Conservation (phyloP, 2,329 filamentous ascomycete genomes). For the Elsinoe perseae region DNA sequence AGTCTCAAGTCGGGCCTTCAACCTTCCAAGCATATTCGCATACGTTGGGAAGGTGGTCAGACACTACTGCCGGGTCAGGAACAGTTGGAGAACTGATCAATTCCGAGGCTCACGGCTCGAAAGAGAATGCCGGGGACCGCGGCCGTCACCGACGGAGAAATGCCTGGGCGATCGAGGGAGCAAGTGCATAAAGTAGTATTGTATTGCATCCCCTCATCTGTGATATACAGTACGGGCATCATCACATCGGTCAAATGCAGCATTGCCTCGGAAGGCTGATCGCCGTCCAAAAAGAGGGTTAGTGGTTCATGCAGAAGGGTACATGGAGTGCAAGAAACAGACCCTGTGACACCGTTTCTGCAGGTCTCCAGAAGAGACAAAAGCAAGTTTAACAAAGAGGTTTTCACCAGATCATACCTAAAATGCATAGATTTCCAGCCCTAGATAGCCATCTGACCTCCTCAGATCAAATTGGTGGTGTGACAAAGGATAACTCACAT, state of each 20-base stretch:
- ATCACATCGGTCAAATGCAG: not conserved
- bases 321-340: not conserved
- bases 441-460: not conserved
- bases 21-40: not conserved
- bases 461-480: not conserved
- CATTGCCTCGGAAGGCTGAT: not conserved
- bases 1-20: not conserved
- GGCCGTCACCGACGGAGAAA: constrained; percentile 3
- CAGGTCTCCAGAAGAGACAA: not conserved
- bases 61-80: not conserved
- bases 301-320: constrained; percentile 5
- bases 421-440: not conserved
- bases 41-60: not conserved
- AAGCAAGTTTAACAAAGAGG: not conserved
- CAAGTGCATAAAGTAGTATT: too few relatives aligned
- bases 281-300: constrained; percentile 6
- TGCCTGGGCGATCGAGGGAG: not conserved
- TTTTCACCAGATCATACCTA: not conserved
- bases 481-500: not conserved
- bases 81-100: not conserved
- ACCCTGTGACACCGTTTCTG: not conserved
- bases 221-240: not conserved
- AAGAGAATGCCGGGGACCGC: not conserved
- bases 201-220: not conserved
- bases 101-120: not conserved